These are phyloP conservation scores for Fusarium humuli DNA, from an alignment of 2,329 filamentous ascomycete genomes.

Conservation along the genomic window DNA sequence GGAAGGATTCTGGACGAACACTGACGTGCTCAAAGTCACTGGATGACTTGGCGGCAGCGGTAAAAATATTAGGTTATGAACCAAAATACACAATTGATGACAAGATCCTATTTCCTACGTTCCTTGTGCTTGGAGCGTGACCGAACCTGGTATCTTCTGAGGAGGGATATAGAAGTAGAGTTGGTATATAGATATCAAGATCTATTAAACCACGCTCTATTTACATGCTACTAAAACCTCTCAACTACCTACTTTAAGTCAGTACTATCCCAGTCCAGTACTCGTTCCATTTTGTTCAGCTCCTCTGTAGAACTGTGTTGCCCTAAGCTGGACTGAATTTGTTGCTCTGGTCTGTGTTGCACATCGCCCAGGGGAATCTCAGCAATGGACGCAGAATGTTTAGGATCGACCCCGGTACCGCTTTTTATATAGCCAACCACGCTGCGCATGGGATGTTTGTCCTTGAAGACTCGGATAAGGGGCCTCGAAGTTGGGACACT, in stretches of 20 bases:
- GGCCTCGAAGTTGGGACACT: constrained; percentile 14
- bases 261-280: neutral
- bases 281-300: neutral
- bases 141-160: neutral
- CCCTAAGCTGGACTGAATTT: neutral
- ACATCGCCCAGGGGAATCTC: constrained; percentile 6
- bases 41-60: constrained; percentile 5
- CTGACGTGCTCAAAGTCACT: constrained; percentile 3
- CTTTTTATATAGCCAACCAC: neutral
- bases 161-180: neutral
- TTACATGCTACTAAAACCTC: no score
- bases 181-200: accelerated
- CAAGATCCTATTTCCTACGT: neutral
- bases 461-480: constrained; percentile 9
- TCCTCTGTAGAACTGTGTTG: neutral
- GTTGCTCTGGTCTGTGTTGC: neutral
- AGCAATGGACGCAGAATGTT: neutral
- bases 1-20: neutral
- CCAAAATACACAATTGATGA: neutral
- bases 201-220: no score
- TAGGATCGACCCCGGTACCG: neutral
- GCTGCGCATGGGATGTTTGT: neutral
- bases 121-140: neutral
- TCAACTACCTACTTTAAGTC: accelerated
- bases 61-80: neutral